Conservation (phyloP, 345 rosid species). For the Aethionema arabicum region DNA sequence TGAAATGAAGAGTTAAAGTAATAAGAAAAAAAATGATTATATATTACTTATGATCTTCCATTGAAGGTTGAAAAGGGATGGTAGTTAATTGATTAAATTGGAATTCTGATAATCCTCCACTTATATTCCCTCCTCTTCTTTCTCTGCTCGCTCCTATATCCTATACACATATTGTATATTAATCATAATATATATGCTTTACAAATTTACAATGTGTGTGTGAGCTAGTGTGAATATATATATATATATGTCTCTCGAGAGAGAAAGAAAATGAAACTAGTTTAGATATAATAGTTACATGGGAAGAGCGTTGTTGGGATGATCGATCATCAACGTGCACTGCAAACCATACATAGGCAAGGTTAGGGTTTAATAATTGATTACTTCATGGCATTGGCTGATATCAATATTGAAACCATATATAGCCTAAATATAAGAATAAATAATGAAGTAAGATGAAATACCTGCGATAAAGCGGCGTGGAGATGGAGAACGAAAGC, state of each 20-base stretch:
- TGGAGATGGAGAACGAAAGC: too few relatives aligned
- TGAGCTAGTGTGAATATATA: too few relatives aligned
- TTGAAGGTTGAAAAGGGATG: slow-evolving; percentile 21
- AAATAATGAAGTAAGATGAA: too few relatives aligned
- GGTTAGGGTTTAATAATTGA: too few relatives aligned
- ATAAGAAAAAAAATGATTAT: not conserved
- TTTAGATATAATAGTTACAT: slow-evolving; percentile 5
- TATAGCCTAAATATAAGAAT: too few relatives aligned
- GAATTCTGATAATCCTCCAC: slow-evolving; percentile 15
- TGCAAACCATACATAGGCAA: not conserved
- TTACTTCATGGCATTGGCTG: too few relatives aligned
- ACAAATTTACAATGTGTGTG: too few relatives aligned
- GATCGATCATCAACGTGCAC: not conserved
- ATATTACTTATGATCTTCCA: slow-evolving; percentile 25
- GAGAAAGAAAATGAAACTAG: not conserved
- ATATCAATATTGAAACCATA: too few relatives aligned
- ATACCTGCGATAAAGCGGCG: too few relatives aligned
- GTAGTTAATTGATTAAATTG: slow-evolving; percentile 17
- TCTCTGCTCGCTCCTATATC: not conserved
- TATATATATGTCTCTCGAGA: not conserved
- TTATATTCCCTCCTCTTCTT: not conserved
- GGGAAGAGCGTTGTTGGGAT: not conserved
- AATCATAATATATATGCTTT: too few relatives aligned
- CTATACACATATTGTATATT: not conserved
- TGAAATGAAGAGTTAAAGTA: not conserved